Base-by-base conservation (phyloP, 2,329 filamentous ascomycete species). In the Myriosclerotinia duriaeana region DNA sequence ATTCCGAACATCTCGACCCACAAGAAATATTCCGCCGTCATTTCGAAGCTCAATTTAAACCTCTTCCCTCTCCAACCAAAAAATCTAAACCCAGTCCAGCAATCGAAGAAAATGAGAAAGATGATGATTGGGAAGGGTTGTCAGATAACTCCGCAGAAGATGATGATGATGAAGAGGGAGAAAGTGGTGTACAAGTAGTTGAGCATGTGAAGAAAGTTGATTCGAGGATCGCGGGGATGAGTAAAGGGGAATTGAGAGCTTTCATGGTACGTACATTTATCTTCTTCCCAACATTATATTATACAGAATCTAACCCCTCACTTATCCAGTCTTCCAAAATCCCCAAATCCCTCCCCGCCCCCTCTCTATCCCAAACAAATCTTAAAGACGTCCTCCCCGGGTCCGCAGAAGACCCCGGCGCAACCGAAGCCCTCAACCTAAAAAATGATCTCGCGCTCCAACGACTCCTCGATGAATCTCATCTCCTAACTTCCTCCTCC, bases 371-470 rank as follows among this genome's bases (percentile, higher is more conserved):
- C 26, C 44, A 52, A 12, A 70, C 70, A 54, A 66, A 55, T n/a
- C 67, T 46, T 5, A n/a, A n/a, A 46, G 17, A 17, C 5, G 15
- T n/a, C 44, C 15, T 17, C 0, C 15, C 68, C 12, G 61, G 63
- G 26, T 73, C 71, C 66, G 77, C 73, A 65, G 73, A 72, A 46
- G 78, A 81, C 40, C 85, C 89, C 74, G 84, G 84, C 62, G 83
- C 83, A 70, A 84, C 84, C 22, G 87, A 89, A 75, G 78, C 81
- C 34, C 78, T 80, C 14, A 90, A 96, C 69, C 84, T 98, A 22
- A 93, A 93, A 77, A 93, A 97, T 78, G 95, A 98, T 77, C 87
- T 97, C 64, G 93, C 92, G 50, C 87, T 99, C 17, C 94, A 97
- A 77, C 89, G 93, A 56, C 87, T 99, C 52, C 87, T 99, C 67